Conservation (phyloP, 257 asterid species). For the Ballota nigra region DNA sequence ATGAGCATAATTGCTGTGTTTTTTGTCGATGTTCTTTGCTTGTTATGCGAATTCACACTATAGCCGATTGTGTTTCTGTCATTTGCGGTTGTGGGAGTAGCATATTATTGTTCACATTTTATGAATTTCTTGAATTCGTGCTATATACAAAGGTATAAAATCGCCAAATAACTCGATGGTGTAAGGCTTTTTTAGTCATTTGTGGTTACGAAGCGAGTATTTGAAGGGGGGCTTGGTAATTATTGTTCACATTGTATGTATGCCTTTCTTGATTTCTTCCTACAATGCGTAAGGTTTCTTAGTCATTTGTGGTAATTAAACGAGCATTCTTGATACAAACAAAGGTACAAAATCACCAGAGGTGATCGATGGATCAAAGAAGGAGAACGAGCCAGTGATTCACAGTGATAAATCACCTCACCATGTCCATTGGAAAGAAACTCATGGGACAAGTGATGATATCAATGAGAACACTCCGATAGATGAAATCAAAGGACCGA, state of each 20-base stretch:
- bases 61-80: not conserved
- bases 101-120: not conserved
- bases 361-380: conserved; percentile 35
- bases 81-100: not conserved
- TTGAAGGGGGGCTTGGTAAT: not conserved
- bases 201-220: not conserved
- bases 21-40: not conserved
- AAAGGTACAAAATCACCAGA: conserved; percentile 36
- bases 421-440: conserved; percentile 53
- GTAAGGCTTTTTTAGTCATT: not conserved
- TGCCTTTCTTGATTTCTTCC: not conserved
- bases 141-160: not conserved
- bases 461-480: conserved; percentile 60
- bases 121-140: not conserved
- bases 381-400: conserved; percentile 27
- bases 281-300: not conserved
- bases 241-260: not conserved
- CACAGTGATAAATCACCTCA: conserved; percentile 34
- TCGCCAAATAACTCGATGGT: not conserved
- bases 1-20: not conserved
- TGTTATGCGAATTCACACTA: conserved; percentile 1
- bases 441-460: conserved; percentile 75
- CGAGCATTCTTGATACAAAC: conserved; percentile 20
- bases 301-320: not conserved
- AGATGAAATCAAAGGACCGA: conserved; percentile 75